A percentile compares a stretch with the other conserved stretches of the same genome.
Conservation (phyloP, 1,139 yeast genomes). For the Kurtzmaniella quercitrusa region DNA sequence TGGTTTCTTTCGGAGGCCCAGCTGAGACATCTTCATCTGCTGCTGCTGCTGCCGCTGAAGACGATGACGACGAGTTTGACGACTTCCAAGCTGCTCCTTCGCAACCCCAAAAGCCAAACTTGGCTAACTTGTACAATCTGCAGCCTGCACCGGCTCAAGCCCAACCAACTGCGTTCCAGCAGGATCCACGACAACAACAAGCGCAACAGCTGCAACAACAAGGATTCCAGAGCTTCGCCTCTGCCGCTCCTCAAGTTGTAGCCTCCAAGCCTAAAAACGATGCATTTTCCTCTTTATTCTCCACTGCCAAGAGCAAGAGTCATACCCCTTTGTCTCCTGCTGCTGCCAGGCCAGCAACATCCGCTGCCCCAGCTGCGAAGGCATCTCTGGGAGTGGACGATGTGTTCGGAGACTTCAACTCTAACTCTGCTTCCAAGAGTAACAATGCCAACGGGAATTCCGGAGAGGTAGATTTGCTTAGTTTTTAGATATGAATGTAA, state of each 20-base stretch:
- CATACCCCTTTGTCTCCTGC: slow-evolving; percentile 12
- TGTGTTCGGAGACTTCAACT: slow-evolving; percentile 18
- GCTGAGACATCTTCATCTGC: slow-evolving; percentile 13
- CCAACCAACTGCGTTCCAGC: slow-evolving; percentile 12
- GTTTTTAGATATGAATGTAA: slow-evolving; percentile 18
- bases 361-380: slow-evolving; percentile 8
- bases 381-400: slow-evolving; percentile 12
- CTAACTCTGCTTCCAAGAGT: slow-evolving; percentile 10
- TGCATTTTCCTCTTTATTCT: slow-evolving; percentile 80
- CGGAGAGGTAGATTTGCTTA: slow-evolving; percentile 31
- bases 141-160: slow-evolving; percentile 20
- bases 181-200: slow-evolving; percentile 13
- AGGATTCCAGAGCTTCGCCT: background rate
- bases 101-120: slow-evolving; percentile 26
- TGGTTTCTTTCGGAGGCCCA: slow-evolving; percentile 47
- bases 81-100: slow-evolving; percentile 85
- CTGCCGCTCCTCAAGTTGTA: slow-evolving; percentile 15
- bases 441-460: slow-evolving; percentile 11
- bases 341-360: slow-evolving; percentile 5
- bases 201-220: slow-evolving; percentile 11
- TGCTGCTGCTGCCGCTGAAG: slow-evolving; percentile 27
- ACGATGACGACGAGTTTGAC: slow-evolving; percentile 87
- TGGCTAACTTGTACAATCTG: slow-evolving; percentile 35
- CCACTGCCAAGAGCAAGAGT: slow-evolving; percentile 56
- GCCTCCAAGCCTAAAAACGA: slow-evolving; percentile 48